A percentile compares a stretch with the other conserved stretches of the same genome.
phyloP scores from a whole-genome alignment of 2,329 filamentous ascomycete species.

The Fusarium tupiense region DNA sequence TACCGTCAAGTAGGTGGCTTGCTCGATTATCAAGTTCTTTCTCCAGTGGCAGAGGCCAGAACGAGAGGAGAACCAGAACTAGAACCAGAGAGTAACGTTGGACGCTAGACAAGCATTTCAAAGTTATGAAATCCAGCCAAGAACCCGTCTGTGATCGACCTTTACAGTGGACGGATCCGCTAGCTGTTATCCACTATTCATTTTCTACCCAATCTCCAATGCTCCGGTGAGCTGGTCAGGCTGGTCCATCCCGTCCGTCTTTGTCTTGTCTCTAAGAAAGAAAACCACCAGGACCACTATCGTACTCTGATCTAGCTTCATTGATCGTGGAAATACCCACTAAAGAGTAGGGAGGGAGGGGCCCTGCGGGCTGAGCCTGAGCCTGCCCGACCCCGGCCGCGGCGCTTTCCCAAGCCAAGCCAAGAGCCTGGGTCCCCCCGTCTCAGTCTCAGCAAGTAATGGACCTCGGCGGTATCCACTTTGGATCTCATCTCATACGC shows the following conservation, averaged over 20 bases:
- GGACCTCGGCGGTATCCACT: constrained; percentile 13
- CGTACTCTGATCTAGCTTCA: constrained; percentile 23
- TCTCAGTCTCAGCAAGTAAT: not conserved
- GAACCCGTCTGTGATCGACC: constrained; percentile 14
- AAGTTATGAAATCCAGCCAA: constrained; percentile 17
- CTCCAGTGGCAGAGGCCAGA: not conserved
- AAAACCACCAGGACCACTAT: constrained; percentile 1
- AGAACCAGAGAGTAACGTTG: not conserved
- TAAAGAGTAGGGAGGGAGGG: constrained; percentile 13
- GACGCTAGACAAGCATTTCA: constrained; percentile 1
- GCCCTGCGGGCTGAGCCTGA: constrained; percentile 32
- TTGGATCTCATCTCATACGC: constrained; percentile 29
- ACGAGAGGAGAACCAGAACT: not conserved
- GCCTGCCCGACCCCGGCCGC: constrained; percentile 20
- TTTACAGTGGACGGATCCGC: not conserved
- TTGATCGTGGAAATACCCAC: constrained; percentile 5
- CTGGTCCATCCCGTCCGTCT: constrained; percentile 18
- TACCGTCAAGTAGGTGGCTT: not conserved
- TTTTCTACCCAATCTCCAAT: not conserved
- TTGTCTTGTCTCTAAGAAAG: constrained; percentile 14
- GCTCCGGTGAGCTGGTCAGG: constrained; percentile 23
- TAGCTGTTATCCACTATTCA: not conserved
- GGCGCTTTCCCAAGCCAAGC: constrained; percentile 32
- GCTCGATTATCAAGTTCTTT: not conserved
- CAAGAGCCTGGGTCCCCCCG: constrained; percentile 9